Evolutionary conservation across 2,329 filamentous ascomycete genomes (phyloP).

Genomic region (Bipolaris zeicola): DNA sequence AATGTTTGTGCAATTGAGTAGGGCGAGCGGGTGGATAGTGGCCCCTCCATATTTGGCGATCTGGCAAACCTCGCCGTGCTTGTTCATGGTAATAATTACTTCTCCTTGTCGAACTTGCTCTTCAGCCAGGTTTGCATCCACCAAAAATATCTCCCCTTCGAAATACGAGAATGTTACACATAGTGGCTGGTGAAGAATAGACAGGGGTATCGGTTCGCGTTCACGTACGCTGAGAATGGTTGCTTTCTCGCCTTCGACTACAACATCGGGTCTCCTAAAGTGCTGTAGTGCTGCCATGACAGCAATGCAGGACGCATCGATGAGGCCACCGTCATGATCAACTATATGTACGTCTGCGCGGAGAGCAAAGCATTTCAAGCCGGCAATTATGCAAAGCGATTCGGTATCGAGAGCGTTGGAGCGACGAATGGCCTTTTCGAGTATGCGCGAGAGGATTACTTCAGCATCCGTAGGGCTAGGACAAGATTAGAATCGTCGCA

Average conservation of each 20-base stretch:
- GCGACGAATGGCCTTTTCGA: constrained; percentile 92
- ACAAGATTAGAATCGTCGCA: constrained; percentile 28
- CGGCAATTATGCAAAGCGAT: constrained; percentile 90
- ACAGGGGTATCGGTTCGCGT: constrained; percentile 86
- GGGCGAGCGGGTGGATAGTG: constrained; percentile 76
- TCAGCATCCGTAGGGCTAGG: constrained; percentile 78
- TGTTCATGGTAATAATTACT: constrained; percentile 84
- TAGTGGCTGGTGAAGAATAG: constrained; percentile 89
- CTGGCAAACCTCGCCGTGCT: constrained; percentile 87
- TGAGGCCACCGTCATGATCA: constrained; percentile 86
- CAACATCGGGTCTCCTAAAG: constrained; percentile 88
- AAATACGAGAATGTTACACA: constrained; percentile 91
- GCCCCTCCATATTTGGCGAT: constrained; percentile 88
- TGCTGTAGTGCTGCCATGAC: constrained; percentile 88
- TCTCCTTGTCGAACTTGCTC: constrained; percentile 76
- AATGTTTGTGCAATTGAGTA: constrained; percentile 76
- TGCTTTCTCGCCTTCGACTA: constrained; percentile 81
- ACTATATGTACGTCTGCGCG: constrained; percentile 91
- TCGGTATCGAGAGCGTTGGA: constrained; percentile 94
- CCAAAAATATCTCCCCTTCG: constrained; percentile 70
- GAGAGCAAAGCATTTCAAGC: constrained; percentile 88
- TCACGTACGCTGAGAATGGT: constrained; percentile 85
- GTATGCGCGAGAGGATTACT: constrained; percentile 80
- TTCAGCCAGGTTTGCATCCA: constrained; percentile 76
- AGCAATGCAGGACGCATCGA: constrained; percentile 84